phyloP scores from a whole-genome alignment of 306 rosid genomes.

The Vachellia collinsii region DNA sequence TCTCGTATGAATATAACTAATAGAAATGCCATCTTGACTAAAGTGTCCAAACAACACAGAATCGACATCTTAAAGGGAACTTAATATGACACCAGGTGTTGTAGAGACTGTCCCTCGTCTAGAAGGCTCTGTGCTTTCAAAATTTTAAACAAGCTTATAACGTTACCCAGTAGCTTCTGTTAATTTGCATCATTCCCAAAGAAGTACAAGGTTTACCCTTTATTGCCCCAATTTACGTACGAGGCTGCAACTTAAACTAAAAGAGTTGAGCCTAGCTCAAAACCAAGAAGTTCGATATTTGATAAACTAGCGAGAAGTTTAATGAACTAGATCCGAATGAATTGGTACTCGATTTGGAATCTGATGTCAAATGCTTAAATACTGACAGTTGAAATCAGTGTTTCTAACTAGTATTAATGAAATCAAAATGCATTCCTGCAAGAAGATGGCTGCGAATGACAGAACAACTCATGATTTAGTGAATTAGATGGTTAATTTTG shows the following conservation, averaged over 20 bases:
- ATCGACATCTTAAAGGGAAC: background rate
- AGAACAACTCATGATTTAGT: background rate
- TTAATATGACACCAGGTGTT: background rate
- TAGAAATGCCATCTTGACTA: background rate
- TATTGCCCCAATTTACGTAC: background rate
- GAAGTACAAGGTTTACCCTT: constrained; percentile 15
- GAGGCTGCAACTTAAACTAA: constrained; percentile 9
- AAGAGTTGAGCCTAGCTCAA: background rate
- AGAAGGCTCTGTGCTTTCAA: background rate
- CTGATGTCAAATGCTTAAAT: constrained; percentile 25
- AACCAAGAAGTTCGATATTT: background rate
- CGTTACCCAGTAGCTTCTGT: background rate
- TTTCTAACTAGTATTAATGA: constrained; percentile 28
- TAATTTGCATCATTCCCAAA: background rate
- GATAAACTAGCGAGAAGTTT: constrained; percentile 16
- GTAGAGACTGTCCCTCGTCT: background rate
- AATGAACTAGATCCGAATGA: constrained; percentile 16
- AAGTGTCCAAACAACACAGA: background rate
- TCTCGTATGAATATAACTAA: background rate
- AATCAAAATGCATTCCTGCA: constrained; percentile 3
- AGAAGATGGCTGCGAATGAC: constrained; percentile 23
- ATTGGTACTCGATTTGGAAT: constrained; percentile 17
- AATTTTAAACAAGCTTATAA: background rate
- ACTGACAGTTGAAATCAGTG: constrained; percentile 7
- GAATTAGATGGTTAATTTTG: constrained; percentile 30